phyloP scores from a whole-genome alignment of 495 filamentous ascomycete species.

The Aspergillus steynii region DNA sequence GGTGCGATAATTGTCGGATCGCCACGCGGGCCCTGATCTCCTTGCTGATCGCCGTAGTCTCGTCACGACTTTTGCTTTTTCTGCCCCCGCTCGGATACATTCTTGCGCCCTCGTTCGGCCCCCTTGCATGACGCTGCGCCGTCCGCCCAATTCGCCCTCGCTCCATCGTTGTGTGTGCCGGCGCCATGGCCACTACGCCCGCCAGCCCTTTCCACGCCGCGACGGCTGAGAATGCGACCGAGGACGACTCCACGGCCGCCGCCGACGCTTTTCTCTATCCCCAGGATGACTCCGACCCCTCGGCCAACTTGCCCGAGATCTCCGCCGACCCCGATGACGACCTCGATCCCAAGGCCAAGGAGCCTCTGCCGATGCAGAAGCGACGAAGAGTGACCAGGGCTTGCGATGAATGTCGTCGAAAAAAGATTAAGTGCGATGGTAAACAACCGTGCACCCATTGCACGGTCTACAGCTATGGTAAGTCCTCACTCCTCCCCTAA shows the following conservation, averaged over 20 bases:
- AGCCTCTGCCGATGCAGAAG: slow-evolving; percentile 71
- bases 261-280: slow-evolving; percentile 23
- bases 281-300: slow-evolving; percentile 32
- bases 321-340: slow-evolving; percentile 17
- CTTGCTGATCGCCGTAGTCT: slow-evolving; percentile 12
- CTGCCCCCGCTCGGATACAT: slow-evolving; percentile 2
- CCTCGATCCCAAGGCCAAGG: slow-evolving; percentile 34
- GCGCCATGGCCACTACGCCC: slow-evolving; percentile 18
- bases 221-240: slow-evolving; percentile 29
- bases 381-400: slow-evolving; percentile 85
- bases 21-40: slow-evolving; percentile 18
- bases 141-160: slow-evolving; percentile 11
- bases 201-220: slow-evolving; percentile 19
- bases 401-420: slow-evolving; percentile 93
- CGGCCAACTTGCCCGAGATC: slow-evolving; percentile 16
- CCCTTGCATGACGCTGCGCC: slow-evolving; percentile 20
- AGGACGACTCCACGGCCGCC: slow-evolving; percentile 34
- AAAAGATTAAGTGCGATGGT: slow-evolving; percentile 98
- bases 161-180: neutral
- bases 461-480: slow-evolving; percentile 98
- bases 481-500: slow-evolving; percentile 23
- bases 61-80: neutral
- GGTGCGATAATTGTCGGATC: slow-evolving; percentile 23
- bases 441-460: slow-evolving; percentile 98
- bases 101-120: neutral